Percentiles rank a stretch among this genome's conserved stretches.
phyloP scores from a whole-genome alignment of 1,284 basidiomycete genomes.

The Xanthoconium separans region DNA sequence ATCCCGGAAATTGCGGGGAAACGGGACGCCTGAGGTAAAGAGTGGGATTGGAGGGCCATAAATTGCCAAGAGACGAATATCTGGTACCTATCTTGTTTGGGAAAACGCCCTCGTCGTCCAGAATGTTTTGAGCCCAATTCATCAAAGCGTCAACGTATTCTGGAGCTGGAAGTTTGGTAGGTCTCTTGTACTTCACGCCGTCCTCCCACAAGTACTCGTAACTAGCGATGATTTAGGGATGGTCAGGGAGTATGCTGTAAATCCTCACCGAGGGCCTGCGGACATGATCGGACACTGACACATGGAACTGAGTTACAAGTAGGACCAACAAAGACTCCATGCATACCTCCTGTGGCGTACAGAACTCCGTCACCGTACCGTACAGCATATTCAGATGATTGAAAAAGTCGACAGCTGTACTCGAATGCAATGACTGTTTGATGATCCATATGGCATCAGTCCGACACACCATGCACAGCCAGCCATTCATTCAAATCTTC shows the following conservation, averaged over 20 bases:
- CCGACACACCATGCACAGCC: slow-evolving; percentile 84
- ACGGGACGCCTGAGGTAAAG: slow-evolving; percentile 71
- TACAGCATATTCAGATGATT: slow-evolving; percentile 97
- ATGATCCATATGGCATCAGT: not conserved
- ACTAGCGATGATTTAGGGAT: slow-evolving; percentile 35
- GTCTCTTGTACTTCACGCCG: slow-evolving; percentile 85
- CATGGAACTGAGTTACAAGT: slow-evolving; percentile 14
- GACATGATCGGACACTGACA: slow-evolving; percentile 96
- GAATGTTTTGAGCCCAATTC: slow-evolving; percentile 95
- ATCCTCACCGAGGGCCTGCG: slow-evolving; percentile 85
- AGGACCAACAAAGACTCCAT: not conserved
- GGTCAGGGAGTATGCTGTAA: not conserved
- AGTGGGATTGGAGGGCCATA: not conserved
- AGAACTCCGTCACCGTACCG: slow-evolving; percentile 95
- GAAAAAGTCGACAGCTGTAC: slow-evolving; percentile 89
- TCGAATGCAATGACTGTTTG: slow-evolving; percentile 2
- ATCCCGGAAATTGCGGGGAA: slow-evolving; percentile 88
- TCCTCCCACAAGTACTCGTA: slow-evolving; percentile 99
- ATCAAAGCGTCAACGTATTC: slow-evolving; percentile 98
- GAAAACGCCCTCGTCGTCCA: slow-evolving; percentile 93
- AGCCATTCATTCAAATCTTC: slow-evolving; percentile 97
- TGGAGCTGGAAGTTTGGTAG: slow-evolving; percentile 92
- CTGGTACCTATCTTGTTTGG: slow-evolving; percentile 88
- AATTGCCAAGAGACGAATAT: not conserved
- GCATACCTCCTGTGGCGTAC: slow-evolving; percentile 84